These are phyloP conservation scores for Blechomonas ayalai DNA, from an alignment of 208 protist genomes.

Conservation along the genomic window DNA sequence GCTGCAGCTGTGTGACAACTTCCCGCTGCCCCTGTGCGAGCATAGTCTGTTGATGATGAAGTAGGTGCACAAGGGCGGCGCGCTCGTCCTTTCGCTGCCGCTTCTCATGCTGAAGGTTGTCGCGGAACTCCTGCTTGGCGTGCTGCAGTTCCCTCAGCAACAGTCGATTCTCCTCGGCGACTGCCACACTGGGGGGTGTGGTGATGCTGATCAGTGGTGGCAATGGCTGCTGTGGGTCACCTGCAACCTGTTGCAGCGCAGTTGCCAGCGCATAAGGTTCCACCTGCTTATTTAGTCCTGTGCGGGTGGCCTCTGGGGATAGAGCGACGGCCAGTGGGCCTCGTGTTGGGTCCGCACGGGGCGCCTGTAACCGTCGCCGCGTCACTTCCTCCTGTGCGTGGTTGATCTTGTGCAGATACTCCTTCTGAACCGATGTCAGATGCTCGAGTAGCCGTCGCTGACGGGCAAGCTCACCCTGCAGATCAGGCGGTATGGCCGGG, in stretches of 20 bases:
- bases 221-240: conserved; percentile 9
- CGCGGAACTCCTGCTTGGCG: conserved; percentile 4
- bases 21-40: conserved; percentile 38
- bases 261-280: conserved; percentile 14
- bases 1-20: conserved; percentile 27
- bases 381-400: conserved; percentile 20
- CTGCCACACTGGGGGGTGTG: conserved; percentile 3
- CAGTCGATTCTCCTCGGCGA: not conserved
- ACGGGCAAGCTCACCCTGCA: conserved; percentile 33
- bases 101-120: conserved; percentile 33
- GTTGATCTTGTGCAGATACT: conserved; percentile 13
- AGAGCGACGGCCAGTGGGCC: not conserved
- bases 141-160: not conserved
- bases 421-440: conserved; percentile 32
- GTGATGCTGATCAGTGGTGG: conserved; percentile 39
- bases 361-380: conserved; percentile 19
- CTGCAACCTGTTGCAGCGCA: conserved; percentile 1
- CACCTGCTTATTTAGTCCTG: not conserved
- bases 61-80: conserved; percentile 39
- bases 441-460: conserved; percentile 53
- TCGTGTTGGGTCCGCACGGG: conserved; percentile 11
- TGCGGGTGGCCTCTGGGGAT: conserved; percentile 1
- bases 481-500: conserved; percentile 21
- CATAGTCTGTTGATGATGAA: conserved; percentile 31
- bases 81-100: conserved; percentile 40